Evolutionary conservation across 2,329 filamentous ascomycete species (phyloP).

Genomic region (Aureobasidium pullulans): DNA sequence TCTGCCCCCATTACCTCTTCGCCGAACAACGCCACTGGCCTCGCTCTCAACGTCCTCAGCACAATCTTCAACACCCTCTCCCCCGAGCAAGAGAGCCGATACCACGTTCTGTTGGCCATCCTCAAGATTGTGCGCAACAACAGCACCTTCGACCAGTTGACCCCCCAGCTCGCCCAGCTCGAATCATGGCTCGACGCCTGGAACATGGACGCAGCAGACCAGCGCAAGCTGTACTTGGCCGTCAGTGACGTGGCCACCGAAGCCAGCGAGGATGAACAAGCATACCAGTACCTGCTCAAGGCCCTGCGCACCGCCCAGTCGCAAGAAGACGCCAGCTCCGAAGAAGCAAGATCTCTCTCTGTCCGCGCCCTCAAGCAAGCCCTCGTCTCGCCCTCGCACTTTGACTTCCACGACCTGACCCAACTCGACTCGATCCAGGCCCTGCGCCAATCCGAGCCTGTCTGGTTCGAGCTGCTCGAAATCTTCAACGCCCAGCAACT

Average conservation of each 20-base stretch:
- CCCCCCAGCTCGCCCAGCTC: slow-evolving; percentile 74
- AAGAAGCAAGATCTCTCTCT: slow-evolving; percentile 52
- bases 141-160: slow-evolving; percentile 67
- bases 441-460: slow-evolving; percentile 73
- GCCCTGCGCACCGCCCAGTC: slow-evolving; percentile 70
- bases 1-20: slow-evolving; percentile 79
- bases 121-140: slow-evolving; percentile 66
- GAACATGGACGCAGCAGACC: slow-evolving; percentile 73
- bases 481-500: slow-evolving; percentile 92
- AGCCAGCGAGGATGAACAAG: slow-evolving; percentile 67
- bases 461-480: slow-evolving; percentile 86
- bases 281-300: slow-evolving; percentile 63
- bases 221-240: slow-evolving; percentile 76
- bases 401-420: slow-evolving; percentile 66
- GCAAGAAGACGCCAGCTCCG: slow-evolving; percentile 45
- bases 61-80: slow-evolving; percentile 94
- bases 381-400: slow-evolving; percentile 58
- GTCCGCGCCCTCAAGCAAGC: slow-evolving; percentile 59
- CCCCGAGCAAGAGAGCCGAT: slow-evolving; percentile 69
- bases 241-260: slow-evolving; percentile 75
- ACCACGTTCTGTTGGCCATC: slow-evolving; percentile 84
- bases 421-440: slow-evolving; percentile 73
- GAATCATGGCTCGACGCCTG: slow-evolving; percentile 76
- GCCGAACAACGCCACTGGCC: slow-evolving; percentile 71
- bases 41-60: slow-evolving; percentile 84